Percentiles rank a stretch among this genome's conserved stretches.
Evolutionary conservation across 768 basidiomycete species (phyloP).

Genomic region (Amanita fuliginea): DNA sequence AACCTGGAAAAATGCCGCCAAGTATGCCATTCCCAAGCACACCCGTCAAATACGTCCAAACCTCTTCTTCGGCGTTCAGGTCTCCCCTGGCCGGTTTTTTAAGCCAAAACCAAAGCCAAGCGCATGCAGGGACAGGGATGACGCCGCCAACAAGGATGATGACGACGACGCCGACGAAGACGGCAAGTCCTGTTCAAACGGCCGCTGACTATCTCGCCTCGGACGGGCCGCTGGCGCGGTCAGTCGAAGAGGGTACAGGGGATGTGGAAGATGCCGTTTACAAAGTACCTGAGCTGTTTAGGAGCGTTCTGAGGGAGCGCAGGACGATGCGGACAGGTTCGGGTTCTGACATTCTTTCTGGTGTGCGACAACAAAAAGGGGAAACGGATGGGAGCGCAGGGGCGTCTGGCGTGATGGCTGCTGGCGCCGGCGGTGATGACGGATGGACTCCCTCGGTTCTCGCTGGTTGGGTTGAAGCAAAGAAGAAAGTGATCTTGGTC

Average conservation of each 20-base stretch:
- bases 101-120: background rate
- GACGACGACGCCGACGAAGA: too few species aligned
- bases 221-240: slow-evolving; percentile 43
- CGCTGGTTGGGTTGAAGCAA: background rate
- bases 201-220: slow-evolving; percentile 50
- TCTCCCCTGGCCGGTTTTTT: background rate
- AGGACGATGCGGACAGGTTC: background rate
- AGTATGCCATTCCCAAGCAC: slow-evolving; percentile 19
- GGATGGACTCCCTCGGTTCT: too few species aligned
- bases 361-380: slow-evolving; percentile 10
- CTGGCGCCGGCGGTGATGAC: background rate
- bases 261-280: slow-evolving; percentile 17
- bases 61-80: slow-evolving; percentile 1
- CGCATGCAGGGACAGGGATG: too few species aligned
- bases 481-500: background rate
- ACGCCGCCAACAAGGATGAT: too few species aligned
- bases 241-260: slow-evolving; percentile 35
- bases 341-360: slow-evolving; percentile 14
- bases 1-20: background rate
- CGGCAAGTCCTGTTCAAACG: slow-evolving; percentile 33
- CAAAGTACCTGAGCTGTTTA: slow-evolving; percentile 32
- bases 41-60: slow-evolving; percentile 22
- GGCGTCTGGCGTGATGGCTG: slow-evolving; percentile 11
- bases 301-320: slow-evolving; percentile 13
- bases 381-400: slow-evolving; percentile 9